Evolutionary conservation across 371 early-diverging fungal species (phyloP), one percentile per base, ranked within the genome.

Genomic region (Vairimorpha ceranae): DNA sequence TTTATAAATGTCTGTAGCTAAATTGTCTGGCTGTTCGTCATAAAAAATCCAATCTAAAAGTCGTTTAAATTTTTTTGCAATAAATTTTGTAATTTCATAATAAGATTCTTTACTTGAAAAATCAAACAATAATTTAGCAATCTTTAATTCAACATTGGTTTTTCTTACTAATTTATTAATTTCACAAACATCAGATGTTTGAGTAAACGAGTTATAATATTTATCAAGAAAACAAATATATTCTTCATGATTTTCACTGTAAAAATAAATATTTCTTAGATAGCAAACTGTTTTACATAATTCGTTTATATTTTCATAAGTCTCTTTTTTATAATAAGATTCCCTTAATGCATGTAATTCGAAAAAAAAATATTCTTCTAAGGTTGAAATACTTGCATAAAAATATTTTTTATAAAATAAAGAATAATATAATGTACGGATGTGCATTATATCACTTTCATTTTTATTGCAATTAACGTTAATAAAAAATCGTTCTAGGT

Each of bases 401-500:
- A 77, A 63, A 35, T 65, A 74, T 32, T 75, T 48, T 17, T 51
- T 65, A 51, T 78, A 78, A 33, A 71, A 51, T 17, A 56, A 41
- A 3, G n/a, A 35, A 23, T 75, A 66, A 14, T 64, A 65, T 17
- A 78, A 52, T 19, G 54, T 48, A 8, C 56, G 23, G 27, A 75
- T n/a, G 21, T 74, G 60, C 36, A 41, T 17, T 23, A 72, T 35
- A 25, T 70, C 33, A 23, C 38, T 41, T 15, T 72, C 67, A 14
- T 60, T 45, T 21, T 48, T 65, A 19, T 63, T 51, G 12, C 70
- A 6, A 48, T 38, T 56, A 48, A 69, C 41, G 25, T 65, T 54
- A 15, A 78, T 72, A 63, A 48, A 78, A 67, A 68, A 78, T 29
- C 79, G 15, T 23, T 59, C 67, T 33, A 78, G 23, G 45, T 74